Evolutionary conservation across 306 rosid genomes (phyloP).

Genomic region (Urtica urens): DNA sequence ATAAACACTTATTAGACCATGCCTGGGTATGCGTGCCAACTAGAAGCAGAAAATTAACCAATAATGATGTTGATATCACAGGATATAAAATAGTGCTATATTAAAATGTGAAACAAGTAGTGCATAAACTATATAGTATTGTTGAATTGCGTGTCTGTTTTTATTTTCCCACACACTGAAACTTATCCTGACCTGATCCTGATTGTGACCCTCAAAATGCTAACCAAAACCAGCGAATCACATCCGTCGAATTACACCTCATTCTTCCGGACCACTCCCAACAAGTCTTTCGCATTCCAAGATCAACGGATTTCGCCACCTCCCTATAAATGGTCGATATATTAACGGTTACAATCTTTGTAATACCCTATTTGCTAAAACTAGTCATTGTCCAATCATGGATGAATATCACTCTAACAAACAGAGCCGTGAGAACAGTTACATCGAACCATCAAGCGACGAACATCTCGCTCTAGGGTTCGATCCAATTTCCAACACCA

Average conservation of each 20-base stretch:
- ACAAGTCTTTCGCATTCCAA: constrained; percentile 10
- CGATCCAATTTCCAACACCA: not conserved
- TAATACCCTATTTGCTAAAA: not conserved
- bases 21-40: constrained; percentile 2
- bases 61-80: not conserved
- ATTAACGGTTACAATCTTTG: not conserved
- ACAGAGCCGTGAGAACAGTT: constrained; percentile 1
- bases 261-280: not conserved
- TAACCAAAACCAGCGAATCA: not conserved
- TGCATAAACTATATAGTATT: not conserved
- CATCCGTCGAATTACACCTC: constrained; percentile 2
- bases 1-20: too few species aligned
- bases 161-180: constrained; percentile 7
- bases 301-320: not conserved
- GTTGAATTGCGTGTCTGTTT: constrained; percentile 10
- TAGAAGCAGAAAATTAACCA: not conserved
- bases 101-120: too few species aligned
- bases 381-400: not conserved
- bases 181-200: constrained; percentile 19
- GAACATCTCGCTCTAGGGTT: not conserved
- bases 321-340: not conserved
- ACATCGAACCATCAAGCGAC: not conserved
- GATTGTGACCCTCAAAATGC: not conserved
- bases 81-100: not conserved
- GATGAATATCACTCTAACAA: not conserved